Evolutionary conservation across 2,329 filamentous ascomycete species (phyloP).

Genomic region (Aspergillus pseudoterreus): DNA sequence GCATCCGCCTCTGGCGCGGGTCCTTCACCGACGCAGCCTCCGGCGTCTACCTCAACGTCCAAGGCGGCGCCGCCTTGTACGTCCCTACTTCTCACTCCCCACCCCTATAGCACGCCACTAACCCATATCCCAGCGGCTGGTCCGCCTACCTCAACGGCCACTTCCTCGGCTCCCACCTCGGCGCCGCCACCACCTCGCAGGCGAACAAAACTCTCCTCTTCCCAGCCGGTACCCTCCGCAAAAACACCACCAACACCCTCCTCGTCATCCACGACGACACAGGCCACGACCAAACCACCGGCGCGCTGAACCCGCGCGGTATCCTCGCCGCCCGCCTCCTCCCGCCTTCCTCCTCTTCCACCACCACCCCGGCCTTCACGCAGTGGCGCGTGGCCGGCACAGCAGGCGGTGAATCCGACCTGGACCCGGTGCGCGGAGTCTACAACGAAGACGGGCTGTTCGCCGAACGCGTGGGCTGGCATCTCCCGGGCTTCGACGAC

Average conservation of each 20-base stretch:
- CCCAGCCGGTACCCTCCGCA: slow-evolving; percentile 45
- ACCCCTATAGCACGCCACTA: not conserved
- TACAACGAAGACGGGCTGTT: slow-evolving; percentile 58
- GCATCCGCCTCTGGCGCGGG: slow-evolving; percentile 45
- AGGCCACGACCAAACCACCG: slow-evolving; percentile 27
- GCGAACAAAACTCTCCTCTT: slow-evolving; percentile 45
- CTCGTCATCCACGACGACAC: slow-evolving; percentile 59
- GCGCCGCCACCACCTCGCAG: slow-evolving; percentile 25
- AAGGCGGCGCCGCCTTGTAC: slow-evolving; percentile 51
- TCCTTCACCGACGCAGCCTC: slow-evolving; percentile 37
- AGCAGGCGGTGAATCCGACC: slow-evolving; percentile 49
- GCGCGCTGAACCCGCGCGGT: slow-evolving; percentile 27
- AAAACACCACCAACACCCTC: slow-evolving; percentile 53
- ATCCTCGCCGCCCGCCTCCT: slow-evolving; percentile 47
- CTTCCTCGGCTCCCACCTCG: slow-evolving; percentile 55
- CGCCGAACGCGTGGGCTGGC: slow-evolving; percentile 57
- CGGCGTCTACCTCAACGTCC: slow-evolving; percentile 47
- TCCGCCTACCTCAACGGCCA: slow-evolving; percentile 56
- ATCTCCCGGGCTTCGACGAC: slow-evolving; percentile 55
- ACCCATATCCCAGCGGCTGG: slow-evolving; percentile 43
- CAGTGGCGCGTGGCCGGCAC: slow-evolving; percentile 58
- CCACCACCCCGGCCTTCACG: slow-evolving; percentile 35
- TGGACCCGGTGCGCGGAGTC: slow-evolving; percentile 55
- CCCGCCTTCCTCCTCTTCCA: slow-evolving; percentile 20
- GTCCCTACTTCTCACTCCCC: not conserved